phyloP scores from a whole-genome alignment of 2,329 filamentous ascomycete species.

The Neonectria coccinea region DNA sequence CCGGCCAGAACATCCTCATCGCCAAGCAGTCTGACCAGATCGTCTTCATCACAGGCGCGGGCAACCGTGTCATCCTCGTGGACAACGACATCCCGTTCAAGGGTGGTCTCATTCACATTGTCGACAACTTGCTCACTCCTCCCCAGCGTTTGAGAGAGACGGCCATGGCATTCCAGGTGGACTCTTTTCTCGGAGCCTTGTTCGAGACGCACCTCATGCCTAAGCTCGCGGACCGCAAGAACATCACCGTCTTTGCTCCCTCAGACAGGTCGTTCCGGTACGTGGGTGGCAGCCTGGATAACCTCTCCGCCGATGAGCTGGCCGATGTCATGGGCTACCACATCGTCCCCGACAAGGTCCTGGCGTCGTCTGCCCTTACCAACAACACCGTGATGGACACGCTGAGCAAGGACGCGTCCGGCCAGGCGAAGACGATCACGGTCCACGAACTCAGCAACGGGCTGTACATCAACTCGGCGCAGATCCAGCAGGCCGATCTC shows the following conservation, averaged over 20 bases:
- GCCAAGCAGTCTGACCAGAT: conserved; percentile 57
- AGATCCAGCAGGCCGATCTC: conserved; percentile 64
- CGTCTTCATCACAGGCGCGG: conserved; percentile 63
- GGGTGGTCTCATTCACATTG: conserved; percentile 63
- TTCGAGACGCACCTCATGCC: conserved; percentile 51
- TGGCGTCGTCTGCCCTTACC: conserved; percentile 61
- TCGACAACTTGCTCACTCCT: conserved; percentile 64
- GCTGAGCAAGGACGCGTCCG: conserved; percentile 55
- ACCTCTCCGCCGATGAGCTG: conserved; percentile 61
- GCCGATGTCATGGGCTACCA: conserved; percentile 72
- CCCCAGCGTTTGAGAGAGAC: conserved; percentile 62
- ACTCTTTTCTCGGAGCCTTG: conserved; percentile 54
- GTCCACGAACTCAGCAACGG: conserved; percentile 56
- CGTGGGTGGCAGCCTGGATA: conserved; percentile 64
- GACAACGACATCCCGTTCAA: conserved; percentile 60
- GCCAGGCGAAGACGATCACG: conserved; percentile 52
- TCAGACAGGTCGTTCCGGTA: conserved; percentile 69
- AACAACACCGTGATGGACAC: conserved; percentile 48
- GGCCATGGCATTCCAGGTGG: conserved; percentile 58
- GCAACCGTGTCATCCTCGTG: conserved; percentile 56
- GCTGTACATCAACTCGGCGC: conserved; percentile 65
- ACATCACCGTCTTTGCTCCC: conserved; percentile 74
- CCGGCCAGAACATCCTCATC: conserved; percentile 61
- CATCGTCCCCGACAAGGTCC: conserved; percentile 66
- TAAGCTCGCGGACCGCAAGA: conserved; percentile 55